Base-by-base conservation (phyloP, 208 protist species). In the Crithidia bombi region DNA sequence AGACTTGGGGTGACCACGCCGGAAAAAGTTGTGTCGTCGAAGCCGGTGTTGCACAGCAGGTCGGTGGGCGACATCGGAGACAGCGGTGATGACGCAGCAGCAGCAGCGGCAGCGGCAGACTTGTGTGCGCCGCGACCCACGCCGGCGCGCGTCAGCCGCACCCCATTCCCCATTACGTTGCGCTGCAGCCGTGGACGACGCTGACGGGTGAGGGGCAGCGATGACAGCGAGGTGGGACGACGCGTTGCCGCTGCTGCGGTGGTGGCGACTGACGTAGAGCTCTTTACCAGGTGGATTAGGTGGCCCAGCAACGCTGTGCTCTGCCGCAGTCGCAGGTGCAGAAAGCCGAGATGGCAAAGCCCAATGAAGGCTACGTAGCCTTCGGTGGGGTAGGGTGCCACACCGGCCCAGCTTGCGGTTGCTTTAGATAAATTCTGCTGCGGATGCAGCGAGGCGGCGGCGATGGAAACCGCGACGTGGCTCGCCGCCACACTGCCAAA, bases 281-380 rank as follows among this genome's bases (percentile, higher is more conserved):
- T 6, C 33, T 23, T 23, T n/a, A n/a, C 14, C 21, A 56, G 17
- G 12, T 33, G 23, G 26, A 66, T 9, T 12, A 66, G 46, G 19
- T 66, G 21, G 3, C 23, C 47, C 33, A 66, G 56, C 2, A 41
- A 46, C 9, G 49, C 21, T 5, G 12, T 35, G 41, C 65, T 4
- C 0, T 38, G 35, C n/a, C 64, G 50, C 39, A 69, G 64, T 4
- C 51, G 52, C 7, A 43, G 41, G 5, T 28, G 51, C 15, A 61
- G 39, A 11, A 71, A 21, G 19, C 44, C 32, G 7, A 63, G 54
- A 44, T 51, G 63, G 33, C 4, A 28, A 5, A 54, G 17, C 6
- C 44, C 65, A n/a, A 63, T 35, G 19, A 63, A 14, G 5, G 54
- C 65, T 0, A 71, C 65, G 64, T 69, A 69, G 41, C 51, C 65